These are phyloP conservation scores for Fusarium vanettenii DNA, from an alignment of 2,329 filamentous ascomycete species.

Conservation along the genomic window DNA sequence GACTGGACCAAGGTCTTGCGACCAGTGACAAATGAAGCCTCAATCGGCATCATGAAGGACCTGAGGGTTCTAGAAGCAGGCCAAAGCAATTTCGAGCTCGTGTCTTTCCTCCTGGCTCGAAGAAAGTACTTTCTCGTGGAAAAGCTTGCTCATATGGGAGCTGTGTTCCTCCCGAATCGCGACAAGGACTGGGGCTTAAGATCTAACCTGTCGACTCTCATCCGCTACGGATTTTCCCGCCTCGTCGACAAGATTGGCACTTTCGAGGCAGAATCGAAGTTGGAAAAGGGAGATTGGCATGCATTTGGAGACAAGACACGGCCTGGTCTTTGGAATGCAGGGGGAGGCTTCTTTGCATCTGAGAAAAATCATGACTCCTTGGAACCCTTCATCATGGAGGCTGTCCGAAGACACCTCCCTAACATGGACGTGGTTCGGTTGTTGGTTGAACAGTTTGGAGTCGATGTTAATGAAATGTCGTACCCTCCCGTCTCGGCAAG, in stretches of 20 bases:
- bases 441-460: slow-evolving; percentile 48
- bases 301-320: slow-evolving; percentile 22
- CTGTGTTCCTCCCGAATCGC: slow-evolving; percentile 14
- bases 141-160: slow-evolving; percentile 22
- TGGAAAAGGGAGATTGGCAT: slow-evolving; percentile 33
- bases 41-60: background rate
- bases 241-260: slow-evolving; percentile 34
- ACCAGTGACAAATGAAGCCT: background rate
- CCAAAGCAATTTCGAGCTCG: background rate
- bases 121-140: slow-evolving; percentile 39
- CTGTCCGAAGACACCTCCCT: slow-evolving; percentile 46
- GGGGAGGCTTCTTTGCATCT: background rate
- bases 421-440: slow-evolving; percentile 50
- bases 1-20: background rate
- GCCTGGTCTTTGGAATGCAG: slow-evolving; percentile 33
- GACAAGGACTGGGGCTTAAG: background rate
- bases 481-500: background rate
- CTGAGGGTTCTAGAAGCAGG: background rate
- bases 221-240: slow-evolving; percentile 23
- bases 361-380: background rate
- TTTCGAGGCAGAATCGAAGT: slow-evolving; percentile 9
- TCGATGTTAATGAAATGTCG: slow-evolving; percentile 45
- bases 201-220: slow-evolving; percentile 18
- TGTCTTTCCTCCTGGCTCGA: slow-evolving; percentile 8
- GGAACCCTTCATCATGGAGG: slow-evolving; percentile 39